Conservation (phyloP, 768 basidiomycete species). For the Cystobasidium onofrii region DNA sequence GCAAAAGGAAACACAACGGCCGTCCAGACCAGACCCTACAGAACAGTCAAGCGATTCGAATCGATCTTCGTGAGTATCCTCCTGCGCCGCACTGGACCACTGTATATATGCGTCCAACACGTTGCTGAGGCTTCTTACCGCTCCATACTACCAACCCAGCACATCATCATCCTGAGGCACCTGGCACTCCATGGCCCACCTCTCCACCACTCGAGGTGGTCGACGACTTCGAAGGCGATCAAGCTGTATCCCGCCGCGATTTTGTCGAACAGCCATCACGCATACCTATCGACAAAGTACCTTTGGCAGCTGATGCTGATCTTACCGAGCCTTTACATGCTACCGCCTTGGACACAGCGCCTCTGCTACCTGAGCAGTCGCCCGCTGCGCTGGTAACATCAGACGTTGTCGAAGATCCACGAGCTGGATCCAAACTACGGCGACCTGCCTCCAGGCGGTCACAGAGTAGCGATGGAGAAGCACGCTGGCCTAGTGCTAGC, state of each 20-base stretch:
- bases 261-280: neutral
- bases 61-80: neutral
- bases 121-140: neutral
- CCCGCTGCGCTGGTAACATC: neutral
- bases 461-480: neutral
- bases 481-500: neutral
- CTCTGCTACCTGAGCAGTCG: neutral
- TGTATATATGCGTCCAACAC: too few relatives aligned
- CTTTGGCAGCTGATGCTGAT: neutral
- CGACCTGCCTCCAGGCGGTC: neutral
- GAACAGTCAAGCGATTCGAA: neutral
- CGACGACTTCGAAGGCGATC: neutral
- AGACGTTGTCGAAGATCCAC: neutral
- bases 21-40: too few relatives aligned
- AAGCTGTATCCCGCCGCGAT: neutral
- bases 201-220: neutral
- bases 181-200: neutral
- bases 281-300: neutral
- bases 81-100: neutral
- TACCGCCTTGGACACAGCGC: neutral
- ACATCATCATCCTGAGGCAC: conserved; percentile 2
- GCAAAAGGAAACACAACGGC: neutral
- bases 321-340: neutral
- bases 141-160: neutral
- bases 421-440: neutral